Evolutionary conservation across 75 land plant genomes (phyloP).

Genomic region (Larix kaempferi): DNA sequence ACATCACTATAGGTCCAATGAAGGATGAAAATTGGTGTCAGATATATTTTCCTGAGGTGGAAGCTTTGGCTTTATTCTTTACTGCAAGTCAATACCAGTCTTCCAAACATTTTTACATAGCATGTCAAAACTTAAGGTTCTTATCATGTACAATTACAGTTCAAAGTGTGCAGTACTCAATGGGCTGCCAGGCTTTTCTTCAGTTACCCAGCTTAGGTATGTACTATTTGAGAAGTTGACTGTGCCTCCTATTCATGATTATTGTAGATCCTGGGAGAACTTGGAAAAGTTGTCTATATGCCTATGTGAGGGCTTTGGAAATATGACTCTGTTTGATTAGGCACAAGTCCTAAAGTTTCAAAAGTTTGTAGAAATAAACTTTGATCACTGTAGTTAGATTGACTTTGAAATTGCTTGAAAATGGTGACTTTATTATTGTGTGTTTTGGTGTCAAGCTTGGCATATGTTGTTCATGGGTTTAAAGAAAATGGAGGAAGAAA

Average conservation of each 20-base stretch:
- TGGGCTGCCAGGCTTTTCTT: neutral
- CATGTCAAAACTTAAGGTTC: constrained; percentile 46
- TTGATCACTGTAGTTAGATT: constrained; percentile 61
- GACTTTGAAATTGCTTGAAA: no score
- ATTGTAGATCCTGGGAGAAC: constrained; percentile 14
- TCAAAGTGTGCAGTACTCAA: neutral
- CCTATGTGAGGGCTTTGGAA: constrained; percentile 30
- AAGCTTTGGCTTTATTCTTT: constrained; percentile 50
- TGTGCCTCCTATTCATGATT: constrained; percentile 20
- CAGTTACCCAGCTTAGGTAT: constrained; percentile 34
- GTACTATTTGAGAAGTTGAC: constrained; percentile 49
- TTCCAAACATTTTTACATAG: constrained; percentile 49
- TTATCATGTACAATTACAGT: constrained; percentile 33
- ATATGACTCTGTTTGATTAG: constrained; percentile 2
- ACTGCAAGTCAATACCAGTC: constrained; percentile 32
- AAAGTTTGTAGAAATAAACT: constrained; percentile 34
- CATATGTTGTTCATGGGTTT: no score
- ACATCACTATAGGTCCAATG: constrained; percentile 44
- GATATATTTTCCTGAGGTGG: constrained; percentile 47
- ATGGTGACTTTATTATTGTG: no score
- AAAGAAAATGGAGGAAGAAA: no score
- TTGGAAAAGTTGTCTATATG: constrained; percentile 41
- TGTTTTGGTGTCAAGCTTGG: no score
- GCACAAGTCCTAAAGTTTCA: constrained; percentile 23
- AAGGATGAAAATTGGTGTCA: constrained; percentile 41